A percentile compares a stretch with the other conserved stretches of the same genome.
Conservation (phyloP, 371 early-diverging fungal species). For the Dichotomocladium elegans region DNA sequence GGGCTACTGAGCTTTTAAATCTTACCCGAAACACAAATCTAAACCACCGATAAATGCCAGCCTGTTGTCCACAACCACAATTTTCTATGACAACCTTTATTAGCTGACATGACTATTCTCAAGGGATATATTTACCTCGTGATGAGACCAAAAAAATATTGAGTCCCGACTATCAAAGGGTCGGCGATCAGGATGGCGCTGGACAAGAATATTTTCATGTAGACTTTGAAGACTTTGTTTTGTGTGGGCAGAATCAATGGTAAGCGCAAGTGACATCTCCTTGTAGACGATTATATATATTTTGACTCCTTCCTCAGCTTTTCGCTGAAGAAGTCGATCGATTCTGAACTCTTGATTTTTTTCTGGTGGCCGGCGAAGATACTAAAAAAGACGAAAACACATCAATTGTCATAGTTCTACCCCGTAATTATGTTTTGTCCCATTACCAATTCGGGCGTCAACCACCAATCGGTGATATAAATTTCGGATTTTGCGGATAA, state of each 20-base stretch:
- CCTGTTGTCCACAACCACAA: constrained; percentile 65
- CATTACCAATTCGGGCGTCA: constrained; percentile 42
- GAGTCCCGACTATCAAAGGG: constrained; percentile 32
- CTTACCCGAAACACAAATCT: constrained; percentile 72
- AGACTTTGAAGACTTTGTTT: constrained; percentile 71
- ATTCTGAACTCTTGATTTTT: constrained; percentile 72
- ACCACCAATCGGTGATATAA: constrained; percentile 65
- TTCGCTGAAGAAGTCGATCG: constrained; percentile 77
- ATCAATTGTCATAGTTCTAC: not conserved
- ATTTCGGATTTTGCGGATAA: constrained; percentile 69
- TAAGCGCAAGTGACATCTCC: constrained; percentile 78
- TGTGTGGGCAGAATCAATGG: constrained; percentile 79
- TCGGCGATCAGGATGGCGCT: constrained; percentile 66
- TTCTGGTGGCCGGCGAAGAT: constrained; percentile 76
- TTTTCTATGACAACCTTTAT: constrained; percentile 66
- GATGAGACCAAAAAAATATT: constrained; percentile 10
- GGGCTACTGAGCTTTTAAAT: not conserved
- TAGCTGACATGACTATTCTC: not conserved
- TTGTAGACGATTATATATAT: constrained; percentile 90
- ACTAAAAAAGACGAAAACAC: constrained; percentile 28
- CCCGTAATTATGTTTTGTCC: not conserved
- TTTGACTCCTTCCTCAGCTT: constrained; percentile 86
- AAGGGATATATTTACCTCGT: constrained; percentile 2
- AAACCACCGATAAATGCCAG: constrained; percentile 79
- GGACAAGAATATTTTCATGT: constrained; percentile 79